Base-by-base conservation (phyloP, 352 stramenopile genomes). In the Phytophthora sojae region DNA sequence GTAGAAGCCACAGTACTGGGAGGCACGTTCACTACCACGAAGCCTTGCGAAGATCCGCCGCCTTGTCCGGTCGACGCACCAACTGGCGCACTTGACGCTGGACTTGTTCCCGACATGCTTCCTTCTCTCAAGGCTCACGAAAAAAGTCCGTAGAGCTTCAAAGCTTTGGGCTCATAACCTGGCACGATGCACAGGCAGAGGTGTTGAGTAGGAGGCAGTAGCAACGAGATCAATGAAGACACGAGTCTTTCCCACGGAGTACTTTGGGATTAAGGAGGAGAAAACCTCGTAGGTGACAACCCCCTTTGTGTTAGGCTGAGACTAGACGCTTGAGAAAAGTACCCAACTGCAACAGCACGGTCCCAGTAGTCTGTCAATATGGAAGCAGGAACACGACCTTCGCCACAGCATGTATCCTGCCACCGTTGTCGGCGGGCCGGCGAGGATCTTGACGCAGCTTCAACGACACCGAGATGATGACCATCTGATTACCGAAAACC, bases 391-490 rank as follows among this genome's bases (percentile, higher is more conserved):
- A 42, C 32, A 15, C 32, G 32, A 39, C 32, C 32, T 39, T 39
- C 32, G 32, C 37, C 37, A 45, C 37, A 45, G 14, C 37, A 45
- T 17, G 26, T 6, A 30, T 30, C 26, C 26, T 30, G 26, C 26
- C 26, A 30, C 26, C 26, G 2, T 30, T 30, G 26, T 4, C 26
- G 26, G 6, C 26, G 2, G 26, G 26, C 35, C 7, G 8, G 26
- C 26, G 17, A 54, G 58, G n/a, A 54, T 66, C 49, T 58, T 57
- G 26, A 15, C 23, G 7, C 59, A 51, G 29, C 32, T 39, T 39
- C 32, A 39, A 39, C 32, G 62, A 69, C 61, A 50, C 62, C 62
- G 23, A 69, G 17, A 44, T 63, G 62, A 64, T 64, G 54, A 63
- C 62, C 54, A 58, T 64, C 62, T 64, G 62, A 59, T 51, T 49